phyloP scores from a whole-genome alignment of 176 grass and related monocot genomes.

The Aechmea fasciata region DNA sequence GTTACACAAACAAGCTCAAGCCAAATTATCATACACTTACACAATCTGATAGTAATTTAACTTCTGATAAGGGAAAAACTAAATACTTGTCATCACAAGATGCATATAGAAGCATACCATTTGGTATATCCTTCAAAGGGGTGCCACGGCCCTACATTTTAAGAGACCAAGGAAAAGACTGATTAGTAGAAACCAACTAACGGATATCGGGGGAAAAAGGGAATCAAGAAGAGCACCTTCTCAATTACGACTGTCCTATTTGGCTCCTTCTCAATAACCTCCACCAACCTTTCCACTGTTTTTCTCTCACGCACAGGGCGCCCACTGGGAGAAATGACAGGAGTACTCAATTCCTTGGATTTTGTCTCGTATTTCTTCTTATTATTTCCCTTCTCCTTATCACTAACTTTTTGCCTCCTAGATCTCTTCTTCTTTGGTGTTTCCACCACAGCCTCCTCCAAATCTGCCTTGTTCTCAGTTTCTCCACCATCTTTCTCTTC shows the following conservation, averaged over 20 bases:
- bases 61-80: background rate
- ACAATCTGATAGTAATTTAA: background rate
- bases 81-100: background rate
- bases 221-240: constrained; percentile 48
- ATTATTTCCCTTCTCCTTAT: constrained; percentile 45
- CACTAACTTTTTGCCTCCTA: constrained; percentile 27
- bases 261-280: constrained; percentile 97
- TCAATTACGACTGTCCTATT: constrained; percentile 65
- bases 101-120: constrained; percentile 38
- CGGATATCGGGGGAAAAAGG: background rate
- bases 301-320: constrained; percentile 96
- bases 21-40: background rate
- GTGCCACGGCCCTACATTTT: constrained; percentile 73
- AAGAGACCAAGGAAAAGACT: constrained; percentile 19
- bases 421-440: constrained; percentile 58
- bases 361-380: constrained; percentile 35
- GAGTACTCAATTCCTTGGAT: constrained; percentile 42
- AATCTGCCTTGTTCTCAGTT: constrained; percentile 25
- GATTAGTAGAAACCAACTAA: constrained; percentile 9
- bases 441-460: constrained; percentile 33
- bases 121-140: constrained; percentile 87
- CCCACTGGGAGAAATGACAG: constrained; percentile 43
- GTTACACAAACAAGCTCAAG: background rate
- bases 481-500: constrained; percentile 19
- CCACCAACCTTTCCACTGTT: constrained; percentile 92